Evolutionary conservation across 2,329 filamentous ascomycete genomes (phyloP).

Genomic region (Rutstroemia sp.): DNA sequence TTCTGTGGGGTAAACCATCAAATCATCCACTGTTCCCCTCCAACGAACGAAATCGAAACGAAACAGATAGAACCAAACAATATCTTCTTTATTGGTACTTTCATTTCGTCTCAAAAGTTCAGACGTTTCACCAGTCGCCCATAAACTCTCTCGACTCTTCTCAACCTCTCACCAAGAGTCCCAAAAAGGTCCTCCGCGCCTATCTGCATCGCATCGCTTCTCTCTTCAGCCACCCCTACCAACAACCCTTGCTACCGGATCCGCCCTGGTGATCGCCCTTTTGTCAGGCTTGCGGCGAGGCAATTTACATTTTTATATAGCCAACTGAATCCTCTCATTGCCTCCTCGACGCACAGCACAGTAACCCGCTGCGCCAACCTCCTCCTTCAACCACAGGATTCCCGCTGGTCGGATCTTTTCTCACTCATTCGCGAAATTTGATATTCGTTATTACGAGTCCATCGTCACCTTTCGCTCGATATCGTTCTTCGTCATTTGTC

Average conservation of each 20-base stretch:
- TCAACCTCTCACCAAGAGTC: neutral
- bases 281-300: slow-evolving; percentile 8
- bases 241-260: neutral
- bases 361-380: slow-evolving; percentile 9
- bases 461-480: neutral
- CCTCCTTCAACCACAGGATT: slow-evolving; percentile 6
- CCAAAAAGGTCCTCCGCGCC: slow-evolving; percentile 7
- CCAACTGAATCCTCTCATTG: slow-evolving; percentile 9
- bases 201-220: slow-evolving; percentile 6
- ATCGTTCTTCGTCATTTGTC: too few species aligned
- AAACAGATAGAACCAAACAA: neutral
- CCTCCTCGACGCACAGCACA: slow-evolving; percentile 1
- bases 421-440: slow-evolving; percentile 8
- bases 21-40: neutral
- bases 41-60: slow-evolving; percentile 1
- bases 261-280: slow-evolving; percentile 3
- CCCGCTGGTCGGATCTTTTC: slow-evolving; percentile 10
- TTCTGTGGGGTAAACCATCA: too few species aligned
- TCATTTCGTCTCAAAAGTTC: neutral
- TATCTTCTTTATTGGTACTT: neutral
- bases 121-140: slow-evolving; percentile 6
- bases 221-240: slow-evolving; percentile 4
- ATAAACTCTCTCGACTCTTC: neutral
- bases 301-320: slow-evolving; percentile 9
- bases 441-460: slow-evolving; percentile 8